Conservation (phyloP, 208 protist species). For the Histomonas meleagridis region DNA sequence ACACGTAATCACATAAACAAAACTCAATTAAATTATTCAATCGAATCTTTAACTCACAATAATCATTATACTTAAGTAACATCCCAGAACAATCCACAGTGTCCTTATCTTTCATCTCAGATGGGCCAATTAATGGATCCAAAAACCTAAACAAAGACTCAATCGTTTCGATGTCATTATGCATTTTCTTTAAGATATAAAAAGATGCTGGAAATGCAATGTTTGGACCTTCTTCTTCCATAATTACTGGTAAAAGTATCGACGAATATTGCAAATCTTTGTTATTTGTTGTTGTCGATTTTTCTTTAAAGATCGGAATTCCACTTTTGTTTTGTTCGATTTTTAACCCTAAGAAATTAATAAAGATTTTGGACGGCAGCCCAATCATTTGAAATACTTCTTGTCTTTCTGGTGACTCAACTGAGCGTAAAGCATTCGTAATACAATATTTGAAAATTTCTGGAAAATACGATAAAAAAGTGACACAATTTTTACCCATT, state of each 20-base stretch:
- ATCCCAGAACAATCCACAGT: not conserved
- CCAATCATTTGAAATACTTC: not conserved
- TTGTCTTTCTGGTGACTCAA: conserved; percentile 30
- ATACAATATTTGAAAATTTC: not conserved
- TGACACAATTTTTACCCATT: not conserved
- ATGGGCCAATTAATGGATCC: not conserved
- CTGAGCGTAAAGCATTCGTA: not conserved
- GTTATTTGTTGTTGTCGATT: too few species aligned
- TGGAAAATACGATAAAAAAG: not conserved
- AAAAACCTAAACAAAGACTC: not conserved
- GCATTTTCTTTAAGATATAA: not conserved
- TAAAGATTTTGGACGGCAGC: not conserved
- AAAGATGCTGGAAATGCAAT: not conserved
- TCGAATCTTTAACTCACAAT: not conserved
- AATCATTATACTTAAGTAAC: not conserved
- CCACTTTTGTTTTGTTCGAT: not conserved
- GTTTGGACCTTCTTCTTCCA: conserved; percentile 28
- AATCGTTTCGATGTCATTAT: not conserved
- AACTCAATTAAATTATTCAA: not conserved
- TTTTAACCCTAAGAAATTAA: not conserved
- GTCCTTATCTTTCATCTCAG: not conserved
- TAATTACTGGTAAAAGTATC: not conserved
- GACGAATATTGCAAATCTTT: not conserved
- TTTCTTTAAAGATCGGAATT: not conserved
- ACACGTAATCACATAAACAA: not conserved